Percentiles rank a stretch among this genome's conserved stretches.
Conservation (phyloP, 2,329 filamentous ascomycete genomes). For the Trichophaea hybrida region DNA sequence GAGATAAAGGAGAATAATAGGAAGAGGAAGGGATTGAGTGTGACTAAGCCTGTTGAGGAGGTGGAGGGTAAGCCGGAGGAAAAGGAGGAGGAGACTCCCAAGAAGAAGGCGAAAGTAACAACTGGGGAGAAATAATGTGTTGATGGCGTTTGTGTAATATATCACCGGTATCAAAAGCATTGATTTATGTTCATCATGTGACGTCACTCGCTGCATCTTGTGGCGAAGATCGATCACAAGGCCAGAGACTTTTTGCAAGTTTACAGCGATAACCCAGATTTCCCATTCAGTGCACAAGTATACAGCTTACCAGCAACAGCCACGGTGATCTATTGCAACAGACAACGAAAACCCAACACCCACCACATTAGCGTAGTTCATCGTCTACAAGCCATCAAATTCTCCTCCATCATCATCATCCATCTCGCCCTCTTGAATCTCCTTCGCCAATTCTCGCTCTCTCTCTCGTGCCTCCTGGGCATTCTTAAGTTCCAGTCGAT, state of each 20-base stretch:
- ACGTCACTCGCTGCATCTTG: not conserved
- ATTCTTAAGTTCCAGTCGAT: slow-evolving; percentile 91
- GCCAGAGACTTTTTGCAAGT: no score
- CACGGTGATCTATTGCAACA: not conserved
- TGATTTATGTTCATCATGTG: not conserved
- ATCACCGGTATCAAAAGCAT: not conserved
- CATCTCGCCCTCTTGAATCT: slow-evolving; percentile 94
- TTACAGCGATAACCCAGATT: no score
- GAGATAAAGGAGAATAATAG: slow-evolving; percentile 20
- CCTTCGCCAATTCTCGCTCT: slow-evolving; percentile 93
- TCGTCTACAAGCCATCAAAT: slow-evolving; percentile 81
- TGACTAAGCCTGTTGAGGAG: slow-evolving; percentile 8
- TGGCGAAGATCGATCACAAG: no score
- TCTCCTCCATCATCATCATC: slow-evolving; percentile 95
- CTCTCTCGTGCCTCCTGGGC: slow-evolving; percentile 95
- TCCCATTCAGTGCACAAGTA: no score
- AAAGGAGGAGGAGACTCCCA: slow-evolving; percentile 18
- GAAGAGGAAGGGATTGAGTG: slow-evolving; percentile 17
- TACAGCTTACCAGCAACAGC: no score
- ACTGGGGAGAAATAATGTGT: not conserved
- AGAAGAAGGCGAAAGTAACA: slow-evolving; percentile 15
- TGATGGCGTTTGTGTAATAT: not conserved
- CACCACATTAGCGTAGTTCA: not conserved
- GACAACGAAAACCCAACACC: not conserved
- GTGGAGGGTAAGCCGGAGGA: slow-evolving; percentile 12